Evolutionary conservation across 441 rosid genomes (phyloP).

Genomic region (Eutrema salsugineum): DNA sequence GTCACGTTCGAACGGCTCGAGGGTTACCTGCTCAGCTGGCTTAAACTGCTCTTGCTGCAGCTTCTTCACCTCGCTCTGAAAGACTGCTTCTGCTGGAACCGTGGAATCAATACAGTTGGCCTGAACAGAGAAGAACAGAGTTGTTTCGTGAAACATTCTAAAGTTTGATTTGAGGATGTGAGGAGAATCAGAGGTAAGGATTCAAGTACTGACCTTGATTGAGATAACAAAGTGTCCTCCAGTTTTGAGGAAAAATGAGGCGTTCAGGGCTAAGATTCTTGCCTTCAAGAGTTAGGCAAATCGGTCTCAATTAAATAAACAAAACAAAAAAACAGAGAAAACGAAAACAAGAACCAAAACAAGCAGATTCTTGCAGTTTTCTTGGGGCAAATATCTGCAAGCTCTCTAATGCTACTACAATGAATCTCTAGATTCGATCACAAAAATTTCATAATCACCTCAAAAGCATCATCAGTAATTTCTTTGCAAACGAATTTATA

Average conservation of each 20-base stretch:
- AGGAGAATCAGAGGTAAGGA: neutral
- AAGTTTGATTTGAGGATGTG: neutral
- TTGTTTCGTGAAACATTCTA: neutral
- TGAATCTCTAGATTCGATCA: neutral
- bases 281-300: constrained; percentile 47
- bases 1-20: constrained; percentile 93
- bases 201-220: constrained; percentile 54
- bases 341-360: neutral
- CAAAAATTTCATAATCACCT: neutral
- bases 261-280: constrained; percentile 84
- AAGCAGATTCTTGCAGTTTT: neutral
- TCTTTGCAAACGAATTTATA: no score
- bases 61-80: constrained; percentile 82
- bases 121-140: constrained; percentile 27
- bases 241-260: constrained; percentile 72
- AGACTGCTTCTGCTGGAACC: constrained; percentile 77
- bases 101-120: constrained; percentile 91
- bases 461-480: neutral
- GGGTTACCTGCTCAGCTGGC: constrained; percentile 87
- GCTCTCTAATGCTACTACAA: neutral
- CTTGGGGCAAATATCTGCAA: neutral
- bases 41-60: constrained; percentile 76
- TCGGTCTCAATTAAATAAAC: neutral
- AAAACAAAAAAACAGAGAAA: neutral
- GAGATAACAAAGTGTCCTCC: constrained; percentile 97